Evolutionary conservation across 139 green algal genomes (phyloP), one percentile per base, ranked within the genome.

Genomic region (Edaphochlamys debaryana): DNA sequence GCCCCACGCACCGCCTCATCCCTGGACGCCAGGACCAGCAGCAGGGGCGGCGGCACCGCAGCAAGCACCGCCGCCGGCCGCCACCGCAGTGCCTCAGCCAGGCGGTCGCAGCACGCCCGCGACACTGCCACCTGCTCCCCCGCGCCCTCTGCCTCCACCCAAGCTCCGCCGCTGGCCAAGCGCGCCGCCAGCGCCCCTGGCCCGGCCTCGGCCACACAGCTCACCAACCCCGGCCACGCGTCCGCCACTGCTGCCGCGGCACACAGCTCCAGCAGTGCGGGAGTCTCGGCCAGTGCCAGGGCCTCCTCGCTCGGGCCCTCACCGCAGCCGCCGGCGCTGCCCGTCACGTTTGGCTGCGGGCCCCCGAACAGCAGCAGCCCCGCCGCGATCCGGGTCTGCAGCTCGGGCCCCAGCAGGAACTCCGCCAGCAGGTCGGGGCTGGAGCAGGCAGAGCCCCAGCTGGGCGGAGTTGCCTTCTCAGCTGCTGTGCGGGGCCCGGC

Each of bases 341-440:
- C 25, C n/a, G n/a, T n/a, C n/a, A n/a, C n/a, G n/a, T n/a, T n/a
- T n/a, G n/a, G 67, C 37, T 67, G 63, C 32, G 11, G 32, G 11
- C 13, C 13, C 6, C 76, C 76, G 42, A 73, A 82, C 41, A 82
- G 41, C 11, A 82, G 76, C 63, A 63, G 62, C 25, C 76, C 76
- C 23, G 64, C 42, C 4, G 76, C 76, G 17, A 82, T 30, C 25
- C 32, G 40, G 60, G 32, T 54, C 27, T 64, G 34, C 38, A 82
- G 45, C 3, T 52, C 63, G 23, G 42, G 2, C 27, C 63, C 58
- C 6, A 82, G 34, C 42, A 82, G 45, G 42, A 67, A 82, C 0
- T 40, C 32, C 2, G n/a, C 45, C 42, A 74, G 34, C 40, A 13
- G 6, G 15, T 48, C 42, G 6, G 60, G 0, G n/a, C 3, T 2